Evolutionary conservation across 371 early-diverging fungal species (phyloP).

Genomic region (Haplosporangium sp.): DNA sequence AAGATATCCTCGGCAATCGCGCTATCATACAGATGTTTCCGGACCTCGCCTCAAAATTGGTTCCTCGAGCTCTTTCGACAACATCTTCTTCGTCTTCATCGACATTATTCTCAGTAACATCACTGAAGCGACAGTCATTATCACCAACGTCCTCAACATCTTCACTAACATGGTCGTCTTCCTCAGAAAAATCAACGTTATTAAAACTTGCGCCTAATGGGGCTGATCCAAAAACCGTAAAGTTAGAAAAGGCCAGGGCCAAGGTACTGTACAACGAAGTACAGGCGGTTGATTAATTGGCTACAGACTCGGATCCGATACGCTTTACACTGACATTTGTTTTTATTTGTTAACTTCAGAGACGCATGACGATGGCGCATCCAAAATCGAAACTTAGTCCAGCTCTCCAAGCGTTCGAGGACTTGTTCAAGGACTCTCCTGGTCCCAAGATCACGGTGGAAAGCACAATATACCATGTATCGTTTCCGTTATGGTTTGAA

Average conservation of each 20-base stretch:
- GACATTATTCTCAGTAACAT: neutral
- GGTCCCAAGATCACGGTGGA: conserved; percentile 30
- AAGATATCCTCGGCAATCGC: too few species aligned
- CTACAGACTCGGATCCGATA: neutral
- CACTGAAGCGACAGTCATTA: neutral
- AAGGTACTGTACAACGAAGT: too few species aligned
- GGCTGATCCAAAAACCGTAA: too few species aligned
- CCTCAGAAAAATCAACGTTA: neutral
- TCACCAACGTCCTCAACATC: neutral
- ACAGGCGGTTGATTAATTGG: too few species aligned
- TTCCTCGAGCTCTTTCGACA: too few species aligned
- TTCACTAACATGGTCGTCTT: neutral
- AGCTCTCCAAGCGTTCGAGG: conserved; percentile 20
- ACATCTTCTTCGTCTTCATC: neutral
- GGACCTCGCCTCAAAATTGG: too few species aligned
- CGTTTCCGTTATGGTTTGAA: conserved; percentile 15
- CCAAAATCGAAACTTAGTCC: neutral
- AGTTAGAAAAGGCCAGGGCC: too few species aligned
- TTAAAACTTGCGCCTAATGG: neutral
- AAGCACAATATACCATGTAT: conserved; percentile 22
- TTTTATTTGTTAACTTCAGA: neutral
- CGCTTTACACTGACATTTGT: neutral
- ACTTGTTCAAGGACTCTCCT: conserved; percentile 10
- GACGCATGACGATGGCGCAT: neutral
- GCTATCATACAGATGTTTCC: too few species aligned